Evolutionary conservation across 2,329 filamentous ascomycete genomes (phyloP).

Genomic region (Teratosphaeria destructans): DNA sequence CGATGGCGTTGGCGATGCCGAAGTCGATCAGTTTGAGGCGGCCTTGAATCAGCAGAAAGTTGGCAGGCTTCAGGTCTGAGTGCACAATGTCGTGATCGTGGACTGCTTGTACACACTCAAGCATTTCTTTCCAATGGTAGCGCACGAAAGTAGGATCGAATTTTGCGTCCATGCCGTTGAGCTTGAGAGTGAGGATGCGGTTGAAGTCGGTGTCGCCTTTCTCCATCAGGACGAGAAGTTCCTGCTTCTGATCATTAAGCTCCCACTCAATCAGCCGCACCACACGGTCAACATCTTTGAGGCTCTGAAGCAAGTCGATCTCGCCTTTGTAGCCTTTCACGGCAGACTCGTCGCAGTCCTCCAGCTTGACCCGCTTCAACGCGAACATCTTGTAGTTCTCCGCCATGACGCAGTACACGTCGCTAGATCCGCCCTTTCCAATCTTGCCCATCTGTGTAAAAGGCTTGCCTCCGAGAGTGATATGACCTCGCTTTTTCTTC

Average conservation of each 20-base stretch:
- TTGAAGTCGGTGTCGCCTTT: slow-evolving; percentile 91
- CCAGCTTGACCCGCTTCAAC: slow-evolving; percentile 81
- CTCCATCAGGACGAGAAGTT: slow-evolving; percentile 89
- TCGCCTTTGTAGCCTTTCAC: slow-evolving; percentile 87
- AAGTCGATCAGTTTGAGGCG: slow-evolving; percentile 95
- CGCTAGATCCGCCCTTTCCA: slow-evolving; percentile 82
- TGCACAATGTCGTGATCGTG: slow-evolving; percentile 89
- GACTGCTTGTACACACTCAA: slow-evolving; percentile 84
- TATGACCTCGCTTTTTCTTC: slow-evolving; percentile 66
- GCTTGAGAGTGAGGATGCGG: slow-evolving; percentile 64
- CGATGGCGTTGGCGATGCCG: slow-evolving; percentile 94
- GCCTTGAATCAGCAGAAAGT: slow-evolving; percentile 87
- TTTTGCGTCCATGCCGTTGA: slow-evolving; percentile 56
- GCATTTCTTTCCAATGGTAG: slow-evolving; percentile 99
- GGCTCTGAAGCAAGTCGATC: slow-evolving; percentile 76
- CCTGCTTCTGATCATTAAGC: slow-evolving; percentile 82
- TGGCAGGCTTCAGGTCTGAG: slow-evolving; percentile 92
- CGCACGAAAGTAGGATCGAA: slow-evolving; percentile 87
- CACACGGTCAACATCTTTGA: slow-evolving; percentile 78
- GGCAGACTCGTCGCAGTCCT: slow-evolving; percentile 75
- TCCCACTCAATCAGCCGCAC: slow-evolving; percentile 88
- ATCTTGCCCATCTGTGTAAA: slow-evolving; percentile 87
- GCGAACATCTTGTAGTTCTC: slow-evolving; percentile 96
- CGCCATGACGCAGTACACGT: slow-evolving; percentile 92
- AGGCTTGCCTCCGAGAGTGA: slow-evolving; percentile 80